phyloP scores from a whole-genome alignment of 164 flowering plant species.

The Litsea cubeba region DNA sequence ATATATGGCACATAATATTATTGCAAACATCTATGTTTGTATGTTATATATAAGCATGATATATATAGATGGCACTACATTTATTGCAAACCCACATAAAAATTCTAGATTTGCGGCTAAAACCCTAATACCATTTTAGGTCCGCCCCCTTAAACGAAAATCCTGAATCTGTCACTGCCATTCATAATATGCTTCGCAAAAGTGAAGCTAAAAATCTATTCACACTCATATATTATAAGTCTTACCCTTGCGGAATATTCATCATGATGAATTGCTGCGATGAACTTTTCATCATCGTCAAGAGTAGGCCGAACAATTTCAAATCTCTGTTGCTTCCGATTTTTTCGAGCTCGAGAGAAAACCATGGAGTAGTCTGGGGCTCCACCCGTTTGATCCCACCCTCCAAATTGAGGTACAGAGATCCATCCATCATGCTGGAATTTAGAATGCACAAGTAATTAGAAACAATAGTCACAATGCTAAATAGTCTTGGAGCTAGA shows the following conservation, averaged over 20 bases:
- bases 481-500: too few relatives aligned
- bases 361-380: constrained; percentile 47
- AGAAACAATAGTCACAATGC: too few relatives aligned
- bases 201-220: neutral
- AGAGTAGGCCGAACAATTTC: constrained; percentile 26
- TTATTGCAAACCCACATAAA: neutral
- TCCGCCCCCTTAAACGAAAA: neutral
- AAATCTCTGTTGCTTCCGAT: constrained; percentile 37
- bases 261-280: constrained; percentile 18
- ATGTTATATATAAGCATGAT: too few relatives aligned
- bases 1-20: too few relatives aligned
- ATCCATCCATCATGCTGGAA: constrained; percentile 31
- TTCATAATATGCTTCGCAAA: neutral
- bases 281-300: constrained; percentile 29
- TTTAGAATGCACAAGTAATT: too few relatives aligned
- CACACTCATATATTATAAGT: too few relatives aligned
- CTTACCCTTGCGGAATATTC: neutral
- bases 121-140: neutral
- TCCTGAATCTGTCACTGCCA: neutral
- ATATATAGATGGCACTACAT: too few relatives aligned
- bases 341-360: constrained; percentile 49
- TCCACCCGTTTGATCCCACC: constrained; percentile 35
- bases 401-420: constrained; percentile 66
- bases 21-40: too few relatives aligned
- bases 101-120: neutral